Conservation (phyloP, 495 filamentous ascomycete species). For the Penicillium longicatenatum region DNA sequence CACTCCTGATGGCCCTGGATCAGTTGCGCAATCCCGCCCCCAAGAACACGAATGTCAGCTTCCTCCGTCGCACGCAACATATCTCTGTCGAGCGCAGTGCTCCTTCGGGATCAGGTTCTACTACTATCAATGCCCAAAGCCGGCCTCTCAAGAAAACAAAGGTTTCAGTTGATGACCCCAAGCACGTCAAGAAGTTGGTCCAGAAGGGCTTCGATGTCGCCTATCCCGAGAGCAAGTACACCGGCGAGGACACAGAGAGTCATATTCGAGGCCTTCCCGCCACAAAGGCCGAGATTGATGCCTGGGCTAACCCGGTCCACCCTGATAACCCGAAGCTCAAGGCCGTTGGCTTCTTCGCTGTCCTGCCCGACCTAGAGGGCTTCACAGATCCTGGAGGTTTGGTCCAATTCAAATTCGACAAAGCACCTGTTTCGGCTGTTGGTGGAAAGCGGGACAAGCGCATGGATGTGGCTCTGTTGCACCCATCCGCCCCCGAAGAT, state of each 20-base stretch:
- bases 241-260: constrained; percentile 50
- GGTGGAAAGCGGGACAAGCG: constrained; percentile 70
- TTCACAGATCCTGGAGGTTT: constrained; percentile 86
- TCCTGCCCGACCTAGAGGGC: constrained; percentile 85
- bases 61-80: constrained; percentile 95
- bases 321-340: constrained; percentile 79
- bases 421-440: constrained; percentile 67
- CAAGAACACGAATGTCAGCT: constrained; percentile 72
- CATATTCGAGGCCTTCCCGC: constrained; percentile 57
- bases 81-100: constrained; percentile 70
- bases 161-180: constrained; percentile 70
- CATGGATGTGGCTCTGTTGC: constrained; percentile 77
- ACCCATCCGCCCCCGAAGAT: constrained; percentile 59
- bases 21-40: constrained; percentile 80
- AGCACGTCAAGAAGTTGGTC: constrained; percentile 77
- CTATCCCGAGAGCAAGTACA: constrained; percentile 64
- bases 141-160: constrained; percentile 45
- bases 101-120: constrained; percentile 38
- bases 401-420: constrained; percentile 84
- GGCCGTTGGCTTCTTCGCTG: constrained; percentile 74
- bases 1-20: constrained; percentile 75
- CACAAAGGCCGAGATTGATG: constrained; percentile 59
- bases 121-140: constrained; percentile 36
- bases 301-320: constrained; percentile 76
- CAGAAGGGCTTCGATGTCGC: constrained; percentile 86